These are phyloP conservation scores for Metschnikowia colocasiae DNA, from an alignment of 805 yeast genomes.

Conservation along the genomic window DNA sequence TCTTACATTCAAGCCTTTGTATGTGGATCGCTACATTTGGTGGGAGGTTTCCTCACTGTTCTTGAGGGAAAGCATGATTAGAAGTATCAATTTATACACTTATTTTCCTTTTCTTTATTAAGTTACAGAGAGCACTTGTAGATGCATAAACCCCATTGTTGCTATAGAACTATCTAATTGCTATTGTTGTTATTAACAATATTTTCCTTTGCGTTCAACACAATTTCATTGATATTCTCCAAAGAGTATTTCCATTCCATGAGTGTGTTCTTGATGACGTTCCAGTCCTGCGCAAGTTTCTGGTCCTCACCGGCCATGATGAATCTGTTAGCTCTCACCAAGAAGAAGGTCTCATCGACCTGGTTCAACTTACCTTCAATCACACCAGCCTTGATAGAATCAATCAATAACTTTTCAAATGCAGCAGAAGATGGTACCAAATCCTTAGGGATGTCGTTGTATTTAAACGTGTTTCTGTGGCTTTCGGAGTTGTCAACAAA, in stretches of 20 bases:
- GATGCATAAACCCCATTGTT: constrained; percentile 2
- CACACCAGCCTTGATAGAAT: constrained; percentile 42
- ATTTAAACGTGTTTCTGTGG: constrained; percentile 29
- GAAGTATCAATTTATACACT: neutral
- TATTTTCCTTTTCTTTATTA: constrained; percentile 1
- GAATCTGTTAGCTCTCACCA: constrained; percentile 40
- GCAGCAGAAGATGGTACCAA: constrained; percentile 28
- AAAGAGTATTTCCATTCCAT: constrained; percentile 39
- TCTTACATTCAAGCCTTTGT: constrained; percentile 69
- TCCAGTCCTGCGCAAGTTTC: constrained; percentile 32
- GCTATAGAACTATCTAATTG: constrained; percentile 11
- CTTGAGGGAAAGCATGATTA: constrained; percentile 49
- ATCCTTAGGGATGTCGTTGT: constrained; percentile 34
- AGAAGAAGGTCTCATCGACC: constrained; percentile 37
- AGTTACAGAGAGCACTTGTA: constrained; percentile 1
- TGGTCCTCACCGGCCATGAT: constrained; percentile 36
- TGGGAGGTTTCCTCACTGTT: constrained; percentile 90
- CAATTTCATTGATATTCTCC: constrained; percentile 39
- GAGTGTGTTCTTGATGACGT: constrained; percentile 33
- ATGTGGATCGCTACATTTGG: constrained; percentile 89
- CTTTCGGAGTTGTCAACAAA: constrained; percentile 27
- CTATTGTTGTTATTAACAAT: constrained; percentile 28
- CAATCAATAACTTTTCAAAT: constrained; percentile 38
- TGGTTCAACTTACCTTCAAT: constrained; percentile 46
- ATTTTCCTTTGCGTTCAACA: constrained; percentile 41